A percentile compares a stretch with the other conserved stretches of the same genome.
These are phyloP conservation scores for Trichosporon asahii DNA, from an alignment of 1,284 basidiomycete species.

Conservation along the genomic window DNA sequence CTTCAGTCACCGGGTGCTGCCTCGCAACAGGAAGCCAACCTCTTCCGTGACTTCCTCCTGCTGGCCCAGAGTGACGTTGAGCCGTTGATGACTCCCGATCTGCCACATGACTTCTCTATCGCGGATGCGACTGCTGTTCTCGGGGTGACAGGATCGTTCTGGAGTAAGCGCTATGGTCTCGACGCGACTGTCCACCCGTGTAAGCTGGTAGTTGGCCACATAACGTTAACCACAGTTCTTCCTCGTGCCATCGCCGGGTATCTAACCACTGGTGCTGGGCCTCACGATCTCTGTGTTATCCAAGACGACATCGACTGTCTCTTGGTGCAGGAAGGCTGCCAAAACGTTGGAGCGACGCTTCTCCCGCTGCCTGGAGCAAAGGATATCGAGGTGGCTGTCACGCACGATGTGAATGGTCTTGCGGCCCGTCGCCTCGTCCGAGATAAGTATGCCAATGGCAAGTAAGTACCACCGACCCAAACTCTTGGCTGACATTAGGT, in stretches of 20 bases:
- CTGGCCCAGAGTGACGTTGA: background rate
- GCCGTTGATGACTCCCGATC: background rate
- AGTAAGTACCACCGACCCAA: background rate
- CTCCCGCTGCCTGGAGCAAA: background rate
- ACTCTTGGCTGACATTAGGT: slow-evolving; percentile 9
- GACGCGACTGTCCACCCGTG: slow-evolving; percentile 10
- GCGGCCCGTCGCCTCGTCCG: slow-evolving; percentile 14
- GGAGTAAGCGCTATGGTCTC: slow-evolving; percentile 6
- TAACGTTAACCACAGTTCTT: slow-evolving; percentile 11
- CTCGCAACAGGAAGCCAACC: background rate
- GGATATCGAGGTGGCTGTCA: background rate
- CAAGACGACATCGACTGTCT: slow-evolving; percentile 14
- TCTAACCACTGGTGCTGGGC: background rate
- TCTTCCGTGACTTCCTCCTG: background rate
- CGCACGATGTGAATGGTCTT: slow-evolving; percentile 8
- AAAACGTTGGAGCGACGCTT: background rate
- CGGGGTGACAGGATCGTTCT: background rate
- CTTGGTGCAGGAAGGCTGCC: background rate
- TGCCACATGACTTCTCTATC: background rate
- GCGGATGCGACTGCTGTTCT: background rate
- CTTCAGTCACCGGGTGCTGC: slow-evolving; percentile 5
- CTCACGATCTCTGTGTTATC: slow-evolving; percentile 10
- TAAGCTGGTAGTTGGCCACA: background rate
- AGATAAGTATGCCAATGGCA: slow-evolving; percentile 19
- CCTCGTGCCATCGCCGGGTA: background rate